Conservation (phyloP, 345 rosid genomes). For the Jatropha curcas region DNA sequence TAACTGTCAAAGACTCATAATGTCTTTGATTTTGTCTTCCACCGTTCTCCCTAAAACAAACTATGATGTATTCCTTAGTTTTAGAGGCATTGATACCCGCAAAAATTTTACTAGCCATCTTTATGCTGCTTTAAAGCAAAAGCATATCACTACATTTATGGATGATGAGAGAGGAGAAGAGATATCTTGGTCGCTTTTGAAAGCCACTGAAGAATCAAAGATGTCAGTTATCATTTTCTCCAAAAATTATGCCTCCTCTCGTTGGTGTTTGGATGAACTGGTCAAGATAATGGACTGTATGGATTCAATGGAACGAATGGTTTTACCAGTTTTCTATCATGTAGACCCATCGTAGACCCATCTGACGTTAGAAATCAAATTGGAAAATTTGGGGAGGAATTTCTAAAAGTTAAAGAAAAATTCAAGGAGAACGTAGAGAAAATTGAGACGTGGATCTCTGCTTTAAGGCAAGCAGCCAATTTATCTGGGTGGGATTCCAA, state of each 20-base stretch:
- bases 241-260: background rate
- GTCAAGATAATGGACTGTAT: slow-evolving; percentile 15
- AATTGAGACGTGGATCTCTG: too few relatives aligned
- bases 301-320: too few relatives aligned
- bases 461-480: too few relatives aligned
- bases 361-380: background rate
- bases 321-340: too few relatives aligned
- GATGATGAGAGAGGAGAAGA: background rate
- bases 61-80: slow-evolving; percentile 7
- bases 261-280: slow-evolving; percentile 18
- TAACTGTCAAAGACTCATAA: too few relatives aligned
- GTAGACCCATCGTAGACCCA: background rate
- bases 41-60: too few relatives aligned
- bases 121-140: slow-evolving; percentile 1
- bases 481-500: too few relatives aligned
- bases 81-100: background rate
- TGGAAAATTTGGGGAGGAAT: too few relatives aligned
- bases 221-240: slow-evolving; percentile 12
- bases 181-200: too few relatives aligned
- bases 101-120: background rate
- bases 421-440: too few relatives aligned
- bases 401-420: too few relatives aligned
- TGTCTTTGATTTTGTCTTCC: background rate
- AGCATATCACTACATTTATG: background rate
- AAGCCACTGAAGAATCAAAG: slow-evolving; percentile 1